Conservation (phyloP, 2,329 filamentous ascomycete species). For the Macroventuria anomochaeta region DNA sequence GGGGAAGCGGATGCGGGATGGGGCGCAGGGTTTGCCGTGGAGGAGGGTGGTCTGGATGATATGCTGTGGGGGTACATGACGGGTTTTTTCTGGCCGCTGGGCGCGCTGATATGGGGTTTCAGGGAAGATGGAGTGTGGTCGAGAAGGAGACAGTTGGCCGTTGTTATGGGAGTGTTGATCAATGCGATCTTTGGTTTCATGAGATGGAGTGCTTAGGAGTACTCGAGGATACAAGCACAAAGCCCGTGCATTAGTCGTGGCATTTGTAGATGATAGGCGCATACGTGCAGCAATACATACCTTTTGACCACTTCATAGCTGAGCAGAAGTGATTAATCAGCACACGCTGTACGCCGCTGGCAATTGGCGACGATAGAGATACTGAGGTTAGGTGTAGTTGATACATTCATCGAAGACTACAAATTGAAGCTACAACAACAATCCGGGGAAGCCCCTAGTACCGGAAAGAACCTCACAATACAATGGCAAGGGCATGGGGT, state of each 20-base stretch:
- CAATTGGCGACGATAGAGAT: neutral
- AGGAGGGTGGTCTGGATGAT: constrained; percentile 75
- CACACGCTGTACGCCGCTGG: neutral
- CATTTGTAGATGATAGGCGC: neutral
- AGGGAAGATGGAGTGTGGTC: constrained; percentile 88
- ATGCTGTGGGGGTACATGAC: constrained; percentile 87
- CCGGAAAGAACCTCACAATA: constrained; percentile 15
- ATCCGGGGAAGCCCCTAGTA: constrained; percentile 12
- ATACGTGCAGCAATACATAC: neutral
- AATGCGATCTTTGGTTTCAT: constrained; percentile 75
- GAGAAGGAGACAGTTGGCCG: constrained; percentile 82
- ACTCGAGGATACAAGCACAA: neutral
- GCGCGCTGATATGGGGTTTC: constrained; percentile 82
- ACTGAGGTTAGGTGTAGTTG: neutral
- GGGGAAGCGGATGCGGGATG: constrained; percentile 52
- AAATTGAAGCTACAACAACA: constrained; percentile 6
- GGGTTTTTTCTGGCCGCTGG: constrained; percentile 94
- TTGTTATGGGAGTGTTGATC: constrained; percentile 81
- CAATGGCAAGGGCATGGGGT: neutral
- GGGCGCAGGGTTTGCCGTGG: constrained; percentile 60
- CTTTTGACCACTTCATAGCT: neutral
- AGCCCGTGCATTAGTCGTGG: neutral
- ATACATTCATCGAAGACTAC: neutral
- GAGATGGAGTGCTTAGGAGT: constrained; percentile 9
- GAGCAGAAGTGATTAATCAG: neutral